Evolutionary conservation across 345 rosid genomes (phyloP), one percentile per base, ranked within the genome.

Genomic region (Linum trigynum): DNA sequence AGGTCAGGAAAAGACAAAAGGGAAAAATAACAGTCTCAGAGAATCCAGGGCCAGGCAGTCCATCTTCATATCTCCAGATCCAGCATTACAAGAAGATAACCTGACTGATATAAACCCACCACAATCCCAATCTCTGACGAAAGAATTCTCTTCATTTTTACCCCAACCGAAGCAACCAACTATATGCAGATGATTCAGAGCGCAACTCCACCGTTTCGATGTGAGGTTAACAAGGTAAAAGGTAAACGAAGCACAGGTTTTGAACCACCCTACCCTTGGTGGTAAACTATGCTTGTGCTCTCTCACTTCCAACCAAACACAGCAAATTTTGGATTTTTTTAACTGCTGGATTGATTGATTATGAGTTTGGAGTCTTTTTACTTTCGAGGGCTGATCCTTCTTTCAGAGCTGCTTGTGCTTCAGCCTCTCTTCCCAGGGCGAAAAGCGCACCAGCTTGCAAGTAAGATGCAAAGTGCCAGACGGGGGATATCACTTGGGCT

Each of bases 401-500:
- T 6, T 57, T 57, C 11, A 57, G 38, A 17, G 61, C 38, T 37
- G 36, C 61, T 8, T 57, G 61, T 16, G 61, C 61, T 7, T 57
- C 61, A 17, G 38, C 38, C 12, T 57, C 61, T 37, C 8, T 57
- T 32, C 61, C 61, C 2, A 57, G 61, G 61, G 38, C 38, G 61
- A 57, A 57, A 37, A 57, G 61, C 10, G 61, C 61, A 9, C 36
- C 61, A 7, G 61, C 61, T 57, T 57, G 61, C 10, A 57, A 37
- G 61, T 57, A 57, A 7, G 38, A 57, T 7, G 61, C 61, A 7
- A 37, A n/a, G 3, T 32, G 38, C 61, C 61, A 57, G 3, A 17
- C 61, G 35, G 61, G 61, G 61, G 61, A 57, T 57, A 57, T 57
- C 38, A 37, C 61, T 37, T 57, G 61, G 38, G 61, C 61, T 57